phyloP scores from a whole-genome alignment of 176 grass and related monocot genomes.

The Juncus effusus region DNA sequence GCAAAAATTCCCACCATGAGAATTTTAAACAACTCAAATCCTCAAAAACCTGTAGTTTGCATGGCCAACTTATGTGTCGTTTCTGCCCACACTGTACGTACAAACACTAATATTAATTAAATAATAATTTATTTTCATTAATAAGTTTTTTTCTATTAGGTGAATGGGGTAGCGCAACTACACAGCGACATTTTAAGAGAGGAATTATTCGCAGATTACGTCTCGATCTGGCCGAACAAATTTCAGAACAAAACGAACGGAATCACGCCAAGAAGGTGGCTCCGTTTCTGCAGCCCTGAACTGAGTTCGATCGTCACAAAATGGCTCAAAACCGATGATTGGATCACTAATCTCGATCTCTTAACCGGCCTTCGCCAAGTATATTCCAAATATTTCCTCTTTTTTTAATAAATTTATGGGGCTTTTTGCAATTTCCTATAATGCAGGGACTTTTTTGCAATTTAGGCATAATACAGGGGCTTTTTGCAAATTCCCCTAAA shows the following conservation, averaged over 20 bases:
- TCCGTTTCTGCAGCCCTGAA: conserved; percentile 49
- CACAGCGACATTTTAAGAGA: conserved; percentile 54
- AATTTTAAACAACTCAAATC: conserved; percentile 61
- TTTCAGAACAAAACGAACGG: conserved; percentile 70
- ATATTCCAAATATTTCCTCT: conserved; percentile 15
- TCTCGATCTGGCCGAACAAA: conserved; percentile 50
- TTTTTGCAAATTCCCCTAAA: not conserved
- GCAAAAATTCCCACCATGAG: conserved; percentile 47
- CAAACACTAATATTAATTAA: conserved; percentile 3
- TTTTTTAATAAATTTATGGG: not conserved
- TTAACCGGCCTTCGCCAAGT: conserved; percentile 47
- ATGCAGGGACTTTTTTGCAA: too few relatives aligned
- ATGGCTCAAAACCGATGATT: conserved; percentile 55
- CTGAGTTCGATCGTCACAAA: conserved; percentile 52
- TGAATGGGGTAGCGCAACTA: conserved; percentile 56
- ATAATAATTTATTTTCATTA: conserved; percentile 26
- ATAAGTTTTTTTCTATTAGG: conserved; percentile 45
- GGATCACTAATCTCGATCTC: conserved; percentile 61
- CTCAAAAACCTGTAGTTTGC: conserved; percentile 65
- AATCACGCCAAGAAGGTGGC: conserved; percentile 48
- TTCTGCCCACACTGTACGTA: conserved; percentile 45
- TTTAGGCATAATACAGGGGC: too few relatives aligned
- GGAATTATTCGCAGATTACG: conserved; percentile 46
- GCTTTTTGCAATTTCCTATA: not conserved
- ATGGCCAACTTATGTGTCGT: conserved; percentile 57